Conservation (phyloP, 2,329 filamentous ascomycete species). For the Fusarium irregulare region DNA sequence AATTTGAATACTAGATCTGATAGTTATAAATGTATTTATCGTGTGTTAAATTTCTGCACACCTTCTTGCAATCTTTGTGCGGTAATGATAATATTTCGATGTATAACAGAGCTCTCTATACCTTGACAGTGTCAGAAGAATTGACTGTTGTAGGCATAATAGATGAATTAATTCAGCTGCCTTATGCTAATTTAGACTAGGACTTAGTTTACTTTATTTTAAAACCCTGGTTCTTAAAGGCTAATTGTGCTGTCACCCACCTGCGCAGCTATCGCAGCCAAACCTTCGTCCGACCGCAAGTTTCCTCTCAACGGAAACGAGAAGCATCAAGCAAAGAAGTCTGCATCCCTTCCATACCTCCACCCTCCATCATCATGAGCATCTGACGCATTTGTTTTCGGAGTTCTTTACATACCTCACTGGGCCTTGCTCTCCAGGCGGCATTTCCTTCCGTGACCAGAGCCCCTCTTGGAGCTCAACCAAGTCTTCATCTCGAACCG, state of each 20-base stretch:
- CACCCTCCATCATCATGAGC: slow-evolving; percentile 41
- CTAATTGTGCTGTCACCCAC: not conserved
- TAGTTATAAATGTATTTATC: not conserved
- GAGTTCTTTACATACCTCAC: not conserved
- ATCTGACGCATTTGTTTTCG: no score
- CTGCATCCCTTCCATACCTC: not conserved
- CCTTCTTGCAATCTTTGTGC: not conserved
- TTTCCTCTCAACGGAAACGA: not conserved
- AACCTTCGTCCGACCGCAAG: not conserved
- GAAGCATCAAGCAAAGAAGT: slow-evolving; percentile 9
- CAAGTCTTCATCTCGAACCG: not conserved
- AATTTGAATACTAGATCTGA: not conserved
- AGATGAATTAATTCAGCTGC: not conserved
- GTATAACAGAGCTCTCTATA: no score
- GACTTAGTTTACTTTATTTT: not conserved
- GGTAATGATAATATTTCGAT: no score
- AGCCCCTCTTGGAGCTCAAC: not conserved
- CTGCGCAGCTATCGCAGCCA: not conserved
- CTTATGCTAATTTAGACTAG: not conserved
- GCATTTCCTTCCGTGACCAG: not conserved
- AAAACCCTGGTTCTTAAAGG: not conserved
- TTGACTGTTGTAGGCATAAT: not conserved
- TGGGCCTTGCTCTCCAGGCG: not conserved
- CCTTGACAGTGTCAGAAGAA: no score
- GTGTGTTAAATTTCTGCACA: not conserved